Conservation (phyloP, 1,284 basidiomycete species). For the Polyporus tsugae region DNA sequence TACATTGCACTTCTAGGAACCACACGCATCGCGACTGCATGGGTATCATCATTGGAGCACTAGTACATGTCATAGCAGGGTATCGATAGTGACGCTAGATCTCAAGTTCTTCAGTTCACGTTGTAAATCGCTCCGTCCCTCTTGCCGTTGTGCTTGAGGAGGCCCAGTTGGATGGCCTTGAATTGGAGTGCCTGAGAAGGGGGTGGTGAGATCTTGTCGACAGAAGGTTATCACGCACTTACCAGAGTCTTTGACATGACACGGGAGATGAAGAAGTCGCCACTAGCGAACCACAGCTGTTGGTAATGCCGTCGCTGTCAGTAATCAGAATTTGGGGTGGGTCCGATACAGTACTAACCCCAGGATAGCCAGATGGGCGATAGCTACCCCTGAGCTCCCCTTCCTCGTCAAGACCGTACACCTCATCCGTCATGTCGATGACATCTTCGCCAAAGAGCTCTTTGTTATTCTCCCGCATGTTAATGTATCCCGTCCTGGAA, state of each 20-base stretch:
- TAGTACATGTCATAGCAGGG: neutral
- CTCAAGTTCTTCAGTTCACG: neutral
- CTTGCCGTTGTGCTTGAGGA: constrained; percentile 19
- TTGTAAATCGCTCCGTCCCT: constrained; percentile 12
- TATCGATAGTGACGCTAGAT: neutral
- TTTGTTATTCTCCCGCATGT: constrained; percentile 32
- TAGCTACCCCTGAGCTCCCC: constrained; percentile 55
- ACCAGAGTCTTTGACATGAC: constrained; percentile 30
- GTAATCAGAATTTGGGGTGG: too few species aligned
- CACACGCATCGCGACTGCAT: neutral
- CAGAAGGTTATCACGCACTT: constrained; percentile 3
- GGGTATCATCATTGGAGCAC: constrained; percentile 1
- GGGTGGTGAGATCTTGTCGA: too few species aligned
- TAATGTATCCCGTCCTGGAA: constrained; percentile 25
- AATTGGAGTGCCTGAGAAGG: constrained; percentile 20
- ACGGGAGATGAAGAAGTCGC: constrained; percentile 30
- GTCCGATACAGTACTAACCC: constrained; percentile 23
- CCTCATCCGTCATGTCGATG: constrained; percentile 50
- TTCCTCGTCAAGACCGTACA: constrained; percentile 66
- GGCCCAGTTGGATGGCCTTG: constrained; percentile 23
- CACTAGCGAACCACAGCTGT: constrained; percentile 25
- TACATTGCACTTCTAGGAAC: neutral
- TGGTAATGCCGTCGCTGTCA: neutral
- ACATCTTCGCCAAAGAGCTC: constrained; percentile 57
- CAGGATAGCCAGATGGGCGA: constrained; percentile 46